Percentiles rank a stretch among this genome's conserved stretches.
These are phyloP conservation scores for Hypocrella siamensis DNA, from an alignment of 2,329 filamentous ascomycete species.

Conservation along the genomic window DNA sequence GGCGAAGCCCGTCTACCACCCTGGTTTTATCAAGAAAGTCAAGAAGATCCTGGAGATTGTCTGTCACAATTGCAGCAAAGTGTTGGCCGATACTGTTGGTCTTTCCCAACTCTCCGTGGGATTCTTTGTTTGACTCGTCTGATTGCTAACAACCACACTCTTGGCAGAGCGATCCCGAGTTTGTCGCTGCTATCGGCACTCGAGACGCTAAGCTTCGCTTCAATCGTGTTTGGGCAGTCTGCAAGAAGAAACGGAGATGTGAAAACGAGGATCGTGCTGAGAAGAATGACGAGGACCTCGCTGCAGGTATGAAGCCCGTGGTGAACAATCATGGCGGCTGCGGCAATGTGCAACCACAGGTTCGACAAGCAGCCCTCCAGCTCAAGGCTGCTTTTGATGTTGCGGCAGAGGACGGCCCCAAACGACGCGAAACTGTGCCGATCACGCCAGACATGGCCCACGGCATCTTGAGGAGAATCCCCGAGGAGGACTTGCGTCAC, in stretches of 20 bases:
- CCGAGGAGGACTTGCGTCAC: slow-evolving; percentile 63
- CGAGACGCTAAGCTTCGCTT: slow-evolving; percentile 93
- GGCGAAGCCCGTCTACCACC: slow-evolving; percentile 86
- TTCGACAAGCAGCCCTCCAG: slow-evolving; percentile 75
- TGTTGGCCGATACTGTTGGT: slow-evolving; percentile 97
- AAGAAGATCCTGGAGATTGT: slow-evolving; percentile 99
- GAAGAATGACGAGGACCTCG: slow-evolving; percentile 52
- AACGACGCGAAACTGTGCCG: slow-evolving; percentile 60
- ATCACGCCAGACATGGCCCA: slow-evolving; percentile 77
- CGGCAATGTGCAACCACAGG: slow-evolving; percentile 76
- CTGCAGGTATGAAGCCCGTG: slow-evolving; percentile 39
- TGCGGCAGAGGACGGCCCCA: slow-evolving; percentile 48
- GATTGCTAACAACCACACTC: slow-evolving; percentile 39
- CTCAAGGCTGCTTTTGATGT: slow-evolving; percentile 62
- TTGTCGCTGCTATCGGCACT: slow-evolving; percentile 63
- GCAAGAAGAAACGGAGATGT: slow-evolving; percentile 76
- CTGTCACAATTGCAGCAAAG: slow-evolving; percentile 97
- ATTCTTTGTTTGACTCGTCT: slow-evolving; percentile 30
- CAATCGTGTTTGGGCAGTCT: slow-evolving; percentile 79
- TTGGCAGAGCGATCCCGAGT: slow-evolving; percentile 67
- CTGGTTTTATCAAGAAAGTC: slow-evolving; percentile 95
- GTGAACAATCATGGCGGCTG: slow-evolving; percentile 66
- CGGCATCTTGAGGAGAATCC: slow-evolving; percentile 74
- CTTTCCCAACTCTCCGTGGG: slow-evolving; percentile 35
- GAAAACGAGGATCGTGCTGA: slow-evolving; percentile 62